phyloP scores from a whole-genome alignment of 768 basidiomycete genomes.

The Hysterangium stoloniferum region DNA sequence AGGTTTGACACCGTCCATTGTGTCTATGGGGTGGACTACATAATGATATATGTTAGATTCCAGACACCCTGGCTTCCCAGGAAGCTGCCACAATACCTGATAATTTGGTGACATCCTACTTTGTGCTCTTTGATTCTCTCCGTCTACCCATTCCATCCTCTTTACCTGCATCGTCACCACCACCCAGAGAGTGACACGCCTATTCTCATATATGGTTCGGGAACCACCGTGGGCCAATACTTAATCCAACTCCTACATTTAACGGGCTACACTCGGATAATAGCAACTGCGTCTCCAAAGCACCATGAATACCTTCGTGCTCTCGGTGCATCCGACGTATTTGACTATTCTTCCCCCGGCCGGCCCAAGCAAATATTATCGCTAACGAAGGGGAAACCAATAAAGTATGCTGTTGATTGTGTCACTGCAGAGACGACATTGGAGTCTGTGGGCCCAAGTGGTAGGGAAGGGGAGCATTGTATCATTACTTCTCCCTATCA shows the following conservation, averaged over 20 bases:
- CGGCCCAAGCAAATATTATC: conserved; percentile 29
- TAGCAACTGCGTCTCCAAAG: conserved; percentile 34
- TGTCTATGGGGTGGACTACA: too few species aligned
- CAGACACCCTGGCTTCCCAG: conserved; percentile 30
- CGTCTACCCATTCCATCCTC: conserved; percentile 31
- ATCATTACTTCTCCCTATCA: conserved; percentile 40
- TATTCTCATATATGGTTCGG: conserved; percentile 40
- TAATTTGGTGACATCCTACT: conserved; percentile 35
- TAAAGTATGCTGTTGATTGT: conserved; percentile 31
- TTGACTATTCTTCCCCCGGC: conserved; percentile 34
- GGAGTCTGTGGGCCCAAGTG: conserved; percentile 28
- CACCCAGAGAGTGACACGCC: conserved; percentile 26
- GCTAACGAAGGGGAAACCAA: conserved; percentile 26
- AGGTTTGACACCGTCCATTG: conserved; percentile 23
- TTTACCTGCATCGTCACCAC: conserved; percentile 24
- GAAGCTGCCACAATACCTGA: conserved; percentile 34
- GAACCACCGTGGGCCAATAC: conserved; percentile 33
- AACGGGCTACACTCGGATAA: conserved; percentile 35
- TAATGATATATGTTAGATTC: conserved; percentile 32
- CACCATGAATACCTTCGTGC: conserved; percentile 32
- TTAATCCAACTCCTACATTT: conserved; percentile 33
- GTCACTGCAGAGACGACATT: conserved; percentile 32
- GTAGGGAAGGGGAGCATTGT: conserved; percentile 32
- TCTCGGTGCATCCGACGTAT: conserved; percentile 32
- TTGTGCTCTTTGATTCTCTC: conserved; percentile 29